Evolutionary conservation across 805 yeast species (phyloP), one percentile per base, ranked within the genome.

Genomic region (Saccharomyces mikatae): DNA sequence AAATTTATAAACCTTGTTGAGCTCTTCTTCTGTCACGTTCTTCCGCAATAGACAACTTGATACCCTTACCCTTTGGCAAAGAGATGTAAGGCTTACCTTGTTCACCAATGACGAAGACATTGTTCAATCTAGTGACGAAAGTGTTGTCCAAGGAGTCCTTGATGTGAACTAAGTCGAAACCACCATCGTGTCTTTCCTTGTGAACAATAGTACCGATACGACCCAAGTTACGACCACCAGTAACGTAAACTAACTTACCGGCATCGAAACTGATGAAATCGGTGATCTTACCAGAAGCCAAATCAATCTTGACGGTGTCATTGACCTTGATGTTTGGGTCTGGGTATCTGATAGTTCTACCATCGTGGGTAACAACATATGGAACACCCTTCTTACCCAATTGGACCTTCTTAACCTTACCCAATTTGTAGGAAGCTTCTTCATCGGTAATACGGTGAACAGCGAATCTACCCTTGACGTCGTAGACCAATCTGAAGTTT

Each of bases 341-440:
- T 78, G 98, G 98, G 89, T 91, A 92, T 80, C 98, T 91, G 82
- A 92, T 80, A 75, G 99, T 92, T 86, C 99, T 91, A 80, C 99
- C 98, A 75, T 92, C 99, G 86, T 92, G 99, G 74, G 99, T 92
- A 68, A 92, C 98, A 74, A 88, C 86, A 87, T 89, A 92, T 74
- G 99, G 99, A 71, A 92, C 83, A 75, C 96, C 96, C 81, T 84
- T 89, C 87, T 92, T 94, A 79, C 99, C 98, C 75, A 91, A 83
- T 81, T 89, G 96, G 65, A 92, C 97, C 78, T 87, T 89, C 87
- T 89, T 94, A 71, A 92, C 98, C 83, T 91, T 92, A 74, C 89
- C 97, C 75, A 92, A 87, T 82, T 92, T 92, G 94, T 94, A 92
- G 68, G 91, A 76, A 71, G 97, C 97, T 83, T 92, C 99, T 80